phyloP scores from a whole-genome alignment of 371 early-diverging fungal species.

The Homolaphlyctis polyrhiza region DNA sequence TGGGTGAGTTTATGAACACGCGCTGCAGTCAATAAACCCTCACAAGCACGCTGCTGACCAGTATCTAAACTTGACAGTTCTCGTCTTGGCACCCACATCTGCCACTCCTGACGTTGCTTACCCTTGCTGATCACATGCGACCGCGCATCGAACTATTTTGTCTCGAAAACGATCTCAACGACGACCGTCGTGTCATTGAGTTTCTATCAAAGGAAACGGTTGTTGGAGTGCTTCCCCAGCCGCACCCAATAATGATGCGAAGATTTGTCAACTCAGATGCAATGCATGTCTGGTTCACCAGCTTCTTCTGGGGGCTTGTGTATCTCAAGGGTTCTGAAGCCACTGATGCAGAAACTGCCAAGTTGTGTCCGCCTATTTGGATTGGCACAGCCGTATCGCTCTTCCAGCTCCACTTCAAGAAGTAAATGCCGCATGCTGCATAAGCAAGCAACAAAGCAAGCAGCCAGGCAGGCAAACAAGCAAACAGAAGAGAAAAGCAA shows the following conservation, averaged over 20 bases:
- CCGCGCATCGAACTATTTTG: conserved; percentile 57
- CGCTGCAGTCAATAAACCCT: no score
- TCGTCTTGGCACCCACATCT: conserved; percentile 60
- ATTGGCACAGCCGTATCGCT: conserved; percentile 13
- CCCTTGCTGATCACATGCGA: conserved; percentile 52
- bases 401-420: neutral
- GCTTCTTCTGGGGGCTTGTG: conserved; percentile 40
- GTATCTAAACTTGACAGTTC: conserved; percentile 35
- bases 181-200: conserved; percentile 34
- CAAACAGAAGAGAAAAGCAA: neutral
- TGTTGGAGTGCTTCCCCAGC: conserved; percentile 42
- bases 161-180: conserved; percentile 31
- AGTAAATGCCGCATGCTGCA: neutral
- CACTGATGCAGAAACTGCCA: conserved; percentile 28
- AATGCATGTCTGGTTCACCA: conserved; percentile 38
- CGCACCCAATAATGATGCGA: conserved; percentile 35
- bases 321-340: conserved; percentile 26
- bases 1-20: conserved; percentile 52
- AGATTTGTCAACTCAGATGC: conserved; percentile 28
- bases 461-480: neutral
- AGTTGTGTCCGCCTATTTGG: conserved; percentile 37
- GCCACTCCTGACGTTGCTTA: conserved; percentile 58
- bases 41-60: no score
- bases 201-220: conserved; percentile 33
- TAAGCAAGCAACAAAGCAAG: neutral